Conservation (phyloP, 805 yeast genomes). For the Saitoella complicata region DNA sequence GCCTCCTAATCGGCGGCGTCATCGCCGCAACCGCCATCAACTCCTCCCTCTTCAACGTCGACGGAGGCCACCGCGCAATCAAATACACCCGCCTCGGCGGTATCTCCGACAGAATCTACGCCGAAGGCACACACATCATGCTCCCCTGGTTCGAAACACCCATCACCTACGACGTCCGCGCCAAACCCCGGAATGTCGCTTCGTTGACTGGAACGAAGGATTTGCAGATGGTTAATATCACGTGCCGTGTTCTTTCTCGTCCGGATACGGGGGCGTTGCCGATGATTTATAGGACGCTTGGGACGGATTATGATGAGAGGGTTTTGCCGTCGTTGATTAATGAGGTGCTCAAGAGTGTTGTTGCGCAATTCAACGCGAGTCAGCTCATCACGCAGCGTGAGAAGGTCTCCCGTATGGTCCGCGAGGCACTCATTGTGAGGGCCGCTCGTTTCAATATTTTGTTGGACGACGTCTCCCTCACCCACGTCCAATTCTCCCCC, state of each 20-base stretch:
- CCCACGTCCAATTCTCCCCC: conserved; percentile 93
- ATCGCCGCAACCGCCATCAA: conserved; percentile 39
- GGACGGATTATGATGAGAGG: conserved; percentile 89
- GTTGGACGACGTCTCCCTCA: conserved; percentile 90
- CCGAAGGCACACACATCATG: conserved; percentile 89
- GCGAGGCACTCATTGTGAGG: conserved; percentile 80
- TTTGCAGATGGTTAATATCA: conserved; percentile 95
- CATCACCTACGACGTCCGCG: conserved; percentile 82
- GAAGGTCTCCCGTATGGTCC: conserved; percentile 76
- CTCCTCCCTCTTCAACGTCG: conserved; percentile 63
- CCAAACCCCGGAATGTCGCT: conserved; percentile 91
- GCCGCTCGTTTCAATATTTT: conserved; percentile 76
- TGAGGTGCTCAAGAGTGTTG: conserved; percentile 90
- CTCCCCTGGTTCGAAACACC: conserved; percentile 94
- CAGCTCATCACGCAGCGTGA: conserved; percentile 99
- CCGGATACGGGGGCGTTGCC: conserved; percentile 73
- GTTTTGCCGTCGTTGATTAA: conserved; percentile 96
- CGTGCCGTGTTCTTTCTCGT: conserved; percentile 91
- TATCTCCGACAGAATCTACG: conserved; percentile 62
- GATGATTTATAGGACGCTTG: conserved; percentile 75
- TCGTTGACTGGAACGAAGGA: conserved; percentile 96
- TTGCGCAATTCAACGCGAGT: conserved; percentile 96
- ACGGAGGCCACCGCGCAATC: conserved; percentile 98
- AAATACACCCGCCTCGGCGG: conserved; percentile 80
- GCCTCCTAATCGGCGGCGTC: conserved; percentile 32